Evolutionary conservation across 129 eudicot genomes (phyloP), one percentile per base, ranked within the genome.

Genomic region (Pseudognaphalium luteoalbum): DNA sequence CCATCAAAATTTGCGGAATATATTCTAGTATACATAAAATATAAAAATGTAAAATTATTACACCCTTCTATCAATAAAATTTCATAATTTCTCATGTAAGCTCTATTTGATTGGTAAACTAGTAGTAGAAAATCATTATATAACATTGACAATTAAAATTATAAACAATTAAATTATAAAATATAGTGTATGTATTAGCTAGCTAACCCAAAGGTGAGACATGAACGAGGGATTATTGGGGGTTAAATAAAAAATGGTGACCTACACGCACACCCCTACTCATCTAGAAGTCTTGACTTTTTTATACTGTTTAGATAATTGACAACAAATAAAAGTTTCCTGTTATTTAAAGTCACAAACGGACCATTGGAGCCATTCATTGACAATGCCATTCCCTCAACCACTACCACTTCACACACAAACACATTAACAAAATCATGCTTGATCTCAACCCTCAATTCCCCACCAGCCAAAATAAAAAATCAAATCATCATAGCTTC

Each of bases 231-330:
- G 67, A 62, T 14, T 22, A 8, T 0, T 19, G 64, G n/a, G 10
- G 11, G 6, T 14, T 29, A 22, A 42, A 28, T 7, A 54, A 56
- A 74, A 42, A 29, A 30, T 3, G 35, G 17, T 63, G 70, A 62
- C 70, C 87, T 81, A 52, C 60, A 39, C 63, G 56, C 83, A 64
- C 76, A 80, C 64, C 71, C 66, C 56, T 54, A 76, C 74, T 35
- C 85, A 81, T 87, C 91, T 84, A 87, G 91, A 87, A 87, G 62
- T 33, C 83, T 81, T 87, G 91, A 87, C 91, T 84, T 76, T 62
- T 35, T 61, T 59, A 21, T 73, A 9, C 29, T 11, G 0, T 25
- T 76, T 71, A 7, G 21, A 81, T 75, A 69, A 54, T 62, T 0
- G 32, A 47, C 68, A 66, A 52, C 81, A 71, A 52, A 76, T 17